Base-by-base conservation (phyloP, 257 asterid genomes). In the Jacaranda mimosifolia region DNA sequence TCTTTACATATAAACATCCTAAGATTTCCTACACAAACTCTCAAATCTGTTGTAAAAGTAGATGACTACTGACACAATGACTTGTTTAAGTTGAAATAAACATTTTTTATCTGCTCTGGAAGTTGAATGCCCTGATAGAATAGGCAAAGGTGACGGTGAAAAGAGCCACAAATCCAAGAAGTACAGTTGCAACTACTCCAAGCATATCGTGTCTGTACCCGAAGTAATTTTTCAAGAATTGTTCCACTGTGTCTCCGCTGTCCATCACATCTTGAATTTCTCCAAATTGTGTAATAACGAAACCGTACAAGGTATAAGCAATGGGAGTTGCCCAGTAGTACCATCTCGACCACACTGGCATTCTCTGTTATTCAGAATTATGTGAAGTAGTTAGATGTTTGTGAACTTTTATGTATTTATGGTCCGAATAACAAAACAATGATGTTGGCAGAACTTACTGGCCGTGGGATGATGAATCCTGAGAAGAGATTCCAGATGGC, bases 341-440 rank as follows among this genome's bases (percentile, higher is more conserved):
- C 97, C 97, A 92, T 85, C 97, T 87, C 97, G 97, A 92, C 95
- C 95, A 92, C 7, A 91, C 39, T 1, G 97, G 93, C 9, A 91
- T 89, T 59, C 89, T 83, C 97, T 92, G 90, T 81, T 69, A 7
- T 26, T 6, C 0, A 4, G 13, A 62, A 74, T 55, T 9, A 67
- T 6, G 3, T 9, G 11, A 35, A 18, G 19, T 5, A 57, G 63
- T 60, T 32, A 26, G 9, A 7, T 63, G 60, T 21, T 39, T 9
- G 26, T 10, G 74, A 19, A 73, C 9, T 57, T 52, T 15, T 32
- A 55, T 75, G 53, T 9, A 3, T 56, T 3, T 62, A 38, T 57
- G 45, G 14, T 17, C 5, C 9, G 9, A 42, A 42, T 58, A 62
- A 52, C 13, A 14, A 9, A 32, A 18, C 10, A 0, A 39, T 49